Base-by-base conservation (phyloP, 257 asterid genomes). In the Solanum gracilifrons region DNA sequence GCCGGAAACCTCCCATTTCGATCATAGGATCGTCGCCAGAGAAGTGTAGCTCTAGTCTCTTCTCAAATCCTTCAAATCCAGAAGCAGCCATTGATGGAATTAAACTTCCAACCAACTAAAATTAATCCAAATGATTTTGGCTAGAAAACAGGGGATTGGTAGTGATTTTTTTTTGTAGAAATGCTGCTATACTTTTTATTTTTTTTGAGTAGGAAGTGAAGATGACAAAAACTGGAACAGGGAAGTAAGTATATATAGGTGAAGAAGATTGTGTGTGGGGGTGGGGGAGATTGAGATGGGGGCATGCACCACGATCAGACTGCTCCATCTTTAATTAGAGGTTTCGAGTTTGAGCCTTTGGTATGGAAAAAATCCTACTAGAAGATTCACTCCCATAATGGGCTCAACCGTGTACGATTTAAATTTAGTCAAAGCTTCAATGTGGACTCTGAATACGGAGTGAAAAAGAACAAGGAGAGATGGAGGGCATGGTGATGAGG, bases 61-160 rank as follows among this genome's bases (percentile, higher is more conserved):
- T 95, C 87, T 97, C 99, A 85, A 95, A 97, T 69, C 99, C 99
- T 87, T 97, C 99, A 86, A 97, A 97, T 33, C 99, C 99, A 1
- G 99, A 97, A 87, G 89, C 92, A 77, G 99, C 98, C 99, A 97
- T 96, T 72, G 73, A 18, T 43, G 29, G 66, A 80, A 35, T 74
- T 5, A 12, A 76, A 76, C 33, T 58, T 58, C 66, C 66, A 58
- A 58, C 23, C 64, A 18, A 58, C 66, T 20, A 58, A 58, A 58
- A 58, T 58, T 55, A 55, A 20, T 8, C 25, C 25, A 3, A 55
- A 20, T 20, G 25, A 55, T 55, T 55, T 55, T 58, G 27, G 66
- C 13, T 18, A 9, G 43, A 72, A 72, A 36, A 35, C 31, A 36
- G 31, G 51, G 20, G 4, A 68, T 13, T 68, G 6, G 41, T 75